Evolutionary conservation across 2,329 filamentous ascomycete genomes (phyloP).

Genomic region (Talaromyces sp.): DNA sequence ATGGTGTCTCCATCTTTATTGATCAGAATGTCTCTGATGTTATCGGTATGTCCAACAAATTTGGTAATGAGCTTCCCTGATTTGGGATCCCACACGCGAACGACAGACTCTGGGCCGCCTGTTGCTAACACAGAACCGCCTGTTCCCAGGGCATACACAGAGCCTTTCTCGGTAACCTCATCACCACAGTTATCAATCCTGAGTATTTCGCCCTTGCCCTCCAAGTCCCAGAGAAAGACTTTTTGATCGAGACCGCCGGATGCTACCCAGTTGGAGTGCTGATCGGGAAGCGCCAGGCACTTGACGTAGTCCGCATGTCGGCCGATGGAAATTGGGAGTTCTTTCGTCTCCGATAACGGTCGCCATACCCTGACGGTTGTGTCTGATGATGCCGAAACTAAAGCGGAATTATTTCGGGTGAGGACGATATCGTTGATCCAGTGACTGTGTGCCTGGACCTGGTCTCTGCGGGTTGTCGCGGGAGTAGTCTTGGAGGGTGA

Average conservation of each 20-base stretch:
- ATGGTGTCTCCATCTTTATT: slow-evolving; percentile 86
- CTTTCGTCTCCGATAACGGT: slow-evolving; percentile 61
- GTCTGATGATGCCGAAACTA: slow-evolving; percentile 91
- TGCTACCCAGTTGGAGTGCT: slow-evolving; percentile 77
- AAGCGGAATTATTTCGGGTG: slow-evolving; percentile 70
- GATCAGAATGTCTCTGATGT: slow-evolving; percentile 84
- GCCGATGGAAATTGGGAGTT: slow-evolving; percentile 76
- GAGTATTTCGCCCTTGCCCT: slow-evolving; percentile 78
- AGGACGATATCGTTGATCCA: slow-evolving; percentile 94
- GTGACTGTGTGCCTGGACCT: slow-evolving; percentile 81
- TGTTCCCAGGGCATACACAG: slow-evolving; percentile 84
- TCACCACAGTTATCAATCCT: slow-evolving; percentile 76
- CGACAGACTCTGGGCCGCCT: slow-evolving; percentile 89
- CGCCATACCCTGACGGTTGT: slow-evolving; percentile 91
- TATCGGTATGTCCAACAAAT: slow-evolving; percentile 94
- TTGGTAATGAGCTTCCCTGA: slow-evolving; percentile 90
- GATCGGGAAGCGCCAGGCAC: slow-evolving; percentile 75
- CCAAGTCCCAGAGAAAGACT: slow-evolving; percentile 90
- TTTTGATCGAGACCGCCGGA: slow-evolving; percentile 91
- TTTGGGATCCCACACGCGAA: slow-evolving; percentile 86
- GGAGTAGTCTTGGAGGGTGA: slow-evolving; percentile 27
- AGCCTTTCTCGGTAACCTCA: slow-evolving; percentile 82
- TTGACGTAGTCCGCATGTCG: slow-evolving; percentile 97
- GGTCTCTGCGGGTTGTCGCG: slow-evolving; percentile 56
- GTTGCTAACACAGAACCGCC: slow-evolving; percentile 80